Percentiles rank a stretch among this genome's conserved stretches.
phyloP scores from a whole-genome alignment of 2,329 filamentous ascomycete genomes.

The Fusarium sacchari region DNA sequence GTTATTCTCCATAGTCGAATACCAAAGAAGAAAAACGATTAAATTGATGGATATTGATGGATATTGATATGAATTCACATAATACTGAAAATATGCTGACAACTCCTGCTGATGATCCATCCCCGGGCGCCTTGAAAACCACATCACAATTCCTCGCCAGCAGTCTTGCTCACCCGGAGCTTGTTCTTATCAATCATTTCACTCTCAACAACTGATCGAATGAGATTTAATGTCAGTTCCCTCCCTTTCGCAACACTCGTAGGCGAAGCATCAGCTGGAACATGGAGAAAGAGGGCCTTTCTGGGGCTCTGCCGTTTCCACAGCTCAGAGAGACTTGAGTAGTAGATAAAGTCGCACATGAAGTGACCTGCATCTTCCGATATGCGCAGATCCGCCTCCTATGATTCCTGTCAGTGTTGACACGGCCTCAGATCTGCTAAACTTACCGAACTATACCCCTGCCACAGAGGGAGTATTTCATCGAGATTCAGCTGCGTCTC shows the following conservation, averaged over 20 bases:
- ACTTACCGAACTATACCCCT: constrained; percentile 59
- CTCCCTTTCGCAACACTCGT: constrained; percentile 59
- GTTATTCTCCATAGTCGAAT: no score
- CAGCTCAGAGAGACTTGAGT: constrained; percentile 70
- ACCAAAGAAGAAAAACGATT: background rate
- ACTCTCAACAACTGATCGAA: constrained; percentile 66
- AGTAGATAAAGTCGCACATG: constrained; percentile 83
- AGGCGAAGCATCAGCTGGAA: constrained; percentile 68
- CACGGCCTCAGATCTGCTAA: background rate
- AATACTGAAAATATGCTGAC: background rate
- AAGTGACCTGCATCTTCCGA: constrained; percentile 78
- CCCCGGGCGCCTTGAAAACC: background rate
- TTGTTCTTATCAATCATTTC: constrained; percentile 47
- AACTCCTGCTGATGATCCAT: background rate
- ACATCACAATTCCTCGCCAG: constrained; percentile 3
- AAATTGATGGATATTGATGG: background rate
- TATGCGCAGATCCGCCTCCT: constrained; percentile 61
- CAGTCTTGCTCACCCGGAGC: background rate
- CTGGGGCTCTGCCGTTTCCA: constrained; percentile 57
- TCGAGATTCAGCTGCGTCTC: constrained; percentile 65
- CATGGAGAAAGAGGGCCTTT: constrained; percentile 76
- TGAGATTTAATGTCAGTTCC: constrained; percentile 64
- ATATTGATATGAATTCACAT: background rate
- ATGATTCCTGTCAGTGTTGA: constrained; percentile 35
- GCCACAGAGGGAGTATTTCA: constrained; percentile 68